Percentiles rank a stretch among this genome's conserved stretches.
Evolutionary conservation across 2,329 filamentous ascomycete genomes (phyloP).

Genomic region (Ophiostoma perfectum): DNA sequence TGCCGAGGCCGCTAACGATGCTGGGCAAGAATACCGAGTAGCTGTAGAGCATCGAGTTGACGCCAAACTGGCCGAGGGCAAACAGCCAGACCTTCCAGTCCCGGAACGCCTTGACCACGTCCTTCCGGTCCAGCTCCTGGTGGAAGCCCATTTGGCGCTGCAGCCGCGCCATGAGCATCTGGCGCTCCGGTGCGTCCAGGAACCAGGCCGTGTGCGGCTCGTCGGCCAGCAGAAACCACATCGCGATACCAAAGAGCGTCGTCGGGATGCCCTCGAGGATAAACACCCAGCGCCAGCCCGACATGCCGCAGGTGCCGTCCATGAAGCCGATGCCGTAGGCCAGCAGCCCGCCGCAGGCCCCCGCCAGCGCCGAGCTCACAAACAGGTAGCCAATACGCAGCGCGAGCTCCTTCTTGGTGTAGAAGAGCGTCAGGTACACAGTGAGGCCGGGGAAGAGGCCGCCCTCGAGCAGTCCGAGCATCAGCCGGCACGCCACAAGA

Average conservation of each 20-base stretch:
- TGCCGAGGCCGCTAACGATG: constrained; percentile 34
- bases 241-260: constrained; percentile 38
- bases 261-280: constrained; percentile 49
- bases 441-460: constrained; percentile 34
- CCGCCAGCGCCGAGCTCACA: constrained; percentile 21
- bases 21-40: constrained; percentile 35
- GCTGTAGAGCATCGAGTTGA: constrained; percentile 28
- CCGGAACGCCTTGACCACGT: constrained; percentile 12
- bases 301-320: constrained; percentile 34
- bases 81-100: constrained; percentile 19
- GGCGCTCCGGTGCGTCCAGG: constrained; percentile 19
- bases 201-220: constrained; percentile 19
- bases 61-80: constrained; percentile 33
- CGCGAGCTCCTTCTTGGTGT: constrained; percentile 31
- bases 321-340: constrained; percentile 36
- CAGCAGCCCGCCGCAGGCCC: constrained; percentile 33
- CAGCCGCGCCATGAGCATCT: constrained; percentile 17
- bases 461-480: constrained; percentile 32
- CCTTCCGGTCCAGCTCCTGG: constrained; percentile 26
- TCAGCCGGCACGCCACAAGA: constrained; percentile 37
- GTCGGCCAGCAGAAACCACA: constrained; percentile 44
- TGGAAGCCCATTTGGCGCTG: constrained; percentile 32
- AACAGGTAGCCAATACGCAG: constrained; percentile 19
- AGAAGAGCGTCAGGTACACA: constrained; percentile 35
- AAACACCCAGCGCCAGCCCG: constrained; percentile 44